Percentiles rank a stretch among this genome's conserved stretches.
These are phyloP conservation scores for Diplodia intermedia DNA, from an alignment of 2,329 filamentous ascomycete genomes.

Conservation along the genomic window DNA sequence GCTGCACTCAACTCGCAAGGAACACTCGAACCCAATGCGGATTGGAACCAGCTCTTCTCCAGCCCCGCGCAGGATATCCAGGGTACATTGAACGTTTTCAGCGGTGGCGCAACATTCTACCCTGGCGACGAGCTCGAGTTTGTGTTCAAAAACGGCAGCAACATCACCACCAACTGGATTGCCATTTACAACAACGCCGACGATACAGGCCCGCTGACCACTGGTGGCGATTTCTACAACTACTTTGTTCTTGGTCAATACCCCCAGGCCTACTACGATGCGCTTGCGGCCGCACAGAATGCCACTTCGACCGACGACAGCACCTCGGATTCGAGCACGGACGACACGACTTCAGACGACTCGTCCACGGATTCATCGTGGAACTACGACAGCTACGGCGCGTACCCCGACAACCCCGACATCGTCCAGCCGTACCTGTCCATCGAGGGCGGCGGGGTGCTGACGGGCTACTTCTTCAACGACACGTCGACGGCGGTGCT, in stretches of 20 bases:
- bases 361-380: slow-evolving; percentile 34
- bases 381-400: slow-evolving; percentile 36
- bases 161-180: slow-evolving; percentile 37
- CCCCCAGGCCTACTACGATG: slow-evolving; percentile 37
- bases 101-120: slow-evolving; percentile 39
- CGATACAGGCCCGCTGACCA: slow-evolving; percentile 44
- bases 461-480: slow-evolving; percentile 54
- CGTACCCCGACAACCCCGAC: slow-evolving; percentile 40
- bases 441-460: slow-evolving; percentile 35
- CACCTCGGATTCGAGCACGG: neutral
- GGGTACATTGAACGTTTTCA: slow-evolving; percentile 38
- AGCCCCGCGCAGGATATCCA: slow-evolving; percentile 40
- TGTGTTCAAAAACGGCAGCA: slow-evolving; percentile 40
- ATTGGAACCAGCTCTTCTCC: slow-evolving; percentile 48
- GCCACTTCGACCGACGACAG: neutral
- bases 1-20: slow-evolving; percentile 44
- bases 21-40: slow-evolving; percentile 50
- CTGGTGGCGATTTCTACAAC: slow-evolving; percentile 54
- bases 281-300: neutral
- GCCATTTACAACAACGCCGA: slow-evolving; percentile 38
- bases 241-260: slow-evolving; percentile 50
- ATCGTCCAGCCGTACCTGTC: slow-evolving; percentile 38
- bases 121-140: slow-evolving; percentile 41
- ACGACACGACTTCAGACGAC: neutral
- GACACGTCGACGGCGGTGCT: slow-evolving; percentile 51